These are phyloP conservation scores for Phycomyces nitens DNA, from an alignment of 192 early-diverging fungal species.

Conservation along the genomic window DNA sequence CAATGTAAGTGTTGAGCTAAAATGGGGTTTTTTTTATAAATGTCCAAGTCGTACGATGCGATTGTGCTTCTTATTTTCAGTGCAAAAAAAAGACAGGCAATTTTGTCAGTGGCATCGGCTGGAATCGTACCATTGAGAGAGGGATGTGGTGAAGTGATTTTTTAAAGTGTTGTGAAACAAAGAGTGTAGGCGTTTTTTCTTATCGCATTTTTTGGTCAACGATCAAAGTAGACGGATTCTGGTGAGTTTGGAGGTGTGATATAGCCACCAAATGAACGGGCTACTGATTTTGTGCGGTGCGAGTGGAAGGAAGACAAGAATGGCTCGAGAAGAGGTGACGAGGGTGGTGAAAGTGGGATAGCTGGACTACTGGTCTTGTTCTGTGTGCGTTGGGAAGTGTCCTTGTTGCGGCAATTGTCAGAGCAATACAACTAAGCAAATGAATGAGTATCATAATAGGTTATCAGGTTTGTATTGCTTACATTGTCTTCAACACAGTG, in stretches of 20 bases:
- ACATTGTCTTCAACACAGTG: constrained; percentile 18
- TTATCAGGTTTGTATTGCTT: background rate
- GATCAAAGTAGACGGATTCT: background rate
- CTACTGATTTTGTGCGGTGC: background rate
- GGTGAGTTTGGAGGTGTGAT: constrained; percentile 5
- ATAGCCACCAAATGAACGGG: background rate
- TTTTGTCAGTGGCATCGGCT: too few species aligned
- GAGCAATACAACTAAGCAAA: constrained; percentile 15
- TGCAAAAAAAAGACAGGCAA: too few species aligned
- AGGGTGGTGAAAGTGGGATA: background rate
- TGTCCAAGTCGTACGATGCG: too few species aligned
- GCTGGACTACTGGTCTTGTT: background rate
- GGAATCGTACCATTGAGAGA: too few species aligned
- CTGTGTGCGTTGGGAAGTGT: background rate
- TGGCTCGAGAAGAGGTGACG: constrained; percentile 1
- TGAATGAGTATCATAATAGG: background rate
- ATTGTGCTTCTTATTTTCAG: too few species aligned
- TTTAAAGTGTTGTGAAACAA: too few species aligned
- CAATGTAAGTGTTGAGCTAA: too few species aligned
- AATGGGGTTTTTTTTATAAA: too few species aligned
- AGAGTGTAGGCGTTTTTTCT: too few species aligned
- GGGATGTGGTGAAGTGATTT: too few species aligned
- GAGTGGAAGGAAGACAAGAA: constrained; percentile 5
- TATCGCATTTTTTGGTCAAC: background rate
- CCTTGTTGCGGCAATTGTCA: constrained; percentile 10